A percentile compares a stretch with the other conserved stretches of the same genome.
Evolutionary conservation across 768 basidiomycete genomes (phyloP).

Genomic region (Tricholomella constricta): DNA sequence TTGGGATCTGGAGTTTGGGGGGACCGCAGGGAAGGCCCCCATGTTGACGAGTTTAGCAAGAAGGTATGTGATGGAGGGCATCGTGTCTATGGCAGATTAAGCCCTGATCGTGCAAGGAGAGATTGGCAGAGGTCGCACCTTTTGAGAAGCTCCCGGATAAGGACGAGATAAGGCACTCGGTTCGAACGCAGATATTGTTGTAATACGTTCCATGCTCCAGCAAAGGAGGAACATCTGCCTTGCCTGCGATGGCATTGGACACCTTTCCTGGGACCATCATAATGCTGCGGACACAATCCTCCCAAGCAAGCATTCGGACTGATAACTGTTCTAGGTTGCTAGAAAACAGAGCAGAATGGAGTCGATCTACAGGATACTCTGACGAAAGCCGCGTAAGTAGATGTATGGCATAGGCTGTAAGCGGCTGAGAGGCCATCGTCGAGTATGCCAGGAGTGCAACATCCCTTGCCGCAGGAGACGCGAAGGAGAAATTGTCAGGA

Average conservation of each 20-base stretch:
- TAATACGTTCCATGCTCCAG: constrained; percentile 64
- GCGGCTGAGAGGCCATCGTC: constrained; percentile 54
- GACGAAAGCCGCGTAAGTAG: constrained; percentile 55
- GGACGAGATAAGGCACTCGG: constrained; percentile 51
- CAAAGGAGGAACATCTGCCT: constrained; percentile 39
- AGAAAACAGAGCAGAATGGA: constrained; percentile 55
- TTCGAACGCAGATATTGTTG: constrained; percentile 50
- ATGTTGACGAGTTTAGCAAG: constrained; percentile 67
- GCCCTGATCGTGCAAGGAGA: constrained; percentile 6
- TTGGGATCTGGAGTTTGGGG: constrained; percentile 56
- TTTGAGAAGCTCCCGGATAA: constrained; percentile 36
- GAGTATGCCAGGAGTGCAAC: constrained; percentile 65
- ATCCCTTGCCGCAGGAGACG: constrained; percentile 50
- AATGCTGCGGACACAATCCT: constrained; percentile 68
- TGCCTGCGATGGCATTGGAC: constrained; percentile 64
- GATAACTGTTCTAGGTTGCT: constrained; percentile 18
- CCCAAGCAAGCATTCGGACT: constrained; percentile 57
- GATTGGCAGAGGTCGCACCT: constrained; percentile 39
- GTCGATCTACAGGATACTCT: constrained; percentile 69
- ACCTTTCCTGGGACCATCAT: constrained; percentile 75
- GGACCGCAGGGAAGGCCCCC: constrained; percentile 61
- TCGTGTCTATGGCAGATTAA: constrained; percentile 32
- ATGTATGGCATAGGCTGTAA: constrained; percentile 50
- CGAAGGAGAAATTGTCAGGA: constrained; percentile 60
- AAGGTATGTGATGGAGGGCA: constrained; percentile 51